These are phyloP conservation scores for Paratinospora sagittata DNA, from an alignment of 164 flowering plant species.

Conservation along the genomic window DNA sequence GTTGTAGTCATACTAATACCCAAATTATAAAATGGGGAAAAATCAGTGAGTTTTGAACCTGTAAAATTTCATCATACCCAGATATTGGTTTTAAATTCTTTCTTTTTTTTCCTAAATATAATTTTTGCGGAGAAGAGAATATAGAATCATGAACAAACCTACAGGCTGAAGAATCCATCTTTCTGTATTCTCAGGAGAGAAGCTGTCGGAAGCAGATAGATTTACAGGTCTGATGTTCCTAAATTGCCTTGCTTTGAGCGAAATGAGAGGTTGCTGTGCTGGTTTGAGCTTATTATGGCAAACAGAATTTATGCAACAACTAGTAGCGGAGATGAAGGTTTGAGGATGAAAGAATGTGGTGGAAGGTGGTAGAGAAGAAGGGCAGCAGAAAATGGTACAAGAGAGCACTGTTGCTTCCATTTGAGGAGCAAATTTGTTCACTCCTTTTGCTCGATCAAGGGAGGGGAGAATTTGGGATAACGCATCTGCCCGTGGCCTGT, in stretches of 20 bases:
- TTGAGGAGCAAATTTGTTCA: neutral
- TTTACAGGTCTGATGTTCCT: constrained; percentile 22
- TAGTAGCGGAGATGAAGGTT: constrained; percentile 11
- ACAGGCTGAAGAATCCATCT: constrained; percentile 75
- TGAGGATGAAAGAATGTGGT: constrained; percentile 12
- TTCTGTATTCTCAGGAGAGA: constrained; percentile 25
- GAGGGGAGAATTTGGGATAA: too few relatives aligned
- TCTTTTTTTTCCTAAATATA: neutral
- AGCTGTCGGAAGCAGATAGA: constrained; percentile 25
- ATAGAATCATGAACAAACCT: constrained; percentile 35
- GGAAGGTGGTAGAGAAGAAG: constrained; percentile 13
- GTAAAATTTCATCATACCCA: neutral
- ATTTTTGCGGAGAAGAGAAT: neutral
- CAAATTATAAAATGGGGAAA: too few relatives aligned
- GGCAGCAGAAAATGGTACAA: constrained; percentile 15
- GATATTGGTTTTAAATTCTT: neutral
- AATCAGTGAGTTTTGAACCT: too few relatives aligned
- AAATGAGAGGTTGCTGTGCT: constrained; percentile 11
- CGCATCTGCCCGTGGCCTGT: too few relatives aligned
- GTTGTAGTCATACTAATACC: too few relatives aligned
- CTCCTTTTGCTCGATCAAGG: too few relatives aligned
- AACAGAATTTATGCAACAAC: constrained; percentile 7
- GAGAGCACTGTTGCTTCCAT: constrained; percentile 18
- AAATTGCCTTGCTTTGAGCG: constrained; percentile 10
- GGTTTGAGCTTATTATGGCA: constrained; percentile 10